phyloP scores from a whole-genome alignment of 345 rosid species.

The Populus ilicifolia region DNA sequence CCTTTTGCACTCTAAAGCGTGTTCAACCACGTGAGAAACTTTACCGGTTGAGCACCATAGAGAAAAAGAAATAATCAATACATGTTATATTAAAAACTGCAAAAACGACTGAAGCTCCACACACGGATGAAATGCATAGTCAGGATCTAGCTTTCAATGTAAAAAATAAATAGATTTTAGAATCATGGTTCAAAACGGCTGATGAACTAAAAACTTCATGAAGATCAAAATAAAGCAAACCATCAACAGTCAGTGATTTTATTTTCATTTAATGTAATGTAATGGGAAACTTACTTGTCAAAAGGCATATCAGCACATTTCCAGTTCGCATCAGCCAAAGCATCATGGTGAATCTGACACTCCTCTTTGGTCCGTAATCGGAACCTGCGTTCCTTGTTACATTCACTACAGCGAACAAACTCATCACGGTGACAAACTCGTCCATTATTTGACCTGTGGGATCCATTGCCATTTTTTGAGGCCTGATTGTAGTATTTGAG shows the following conservation, averaged over 20 bases:
- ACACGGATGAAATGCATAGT: neutral
- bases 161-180: neutral
- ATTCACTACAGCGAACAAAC: slow-evolving; percentile 64
- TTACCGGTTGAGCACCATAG: neutral
- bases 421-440: slow-evolving; percentile 82
- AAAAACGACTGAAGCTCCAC: neutral
- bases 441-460: slow-evolving; percentile 62
- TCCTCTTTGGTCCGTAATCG: slow-evolving; percentile 71
- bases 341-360: slow-evolving; percentile 83
- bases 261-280: neutral
- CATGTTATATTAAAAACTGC: neutral
- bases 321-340: slow-evolving; percentile 70
- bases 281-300: slow-evolving; percentile 53
- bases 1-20: neutral
- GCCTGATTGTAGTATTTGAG: slow-evolving; percentile 84
- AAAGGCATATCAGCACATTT: slow-evolving; percentile 68
- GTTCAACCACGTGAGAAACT: neutral
- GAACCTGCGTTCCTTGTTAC: slow-evolving; percentile 86
- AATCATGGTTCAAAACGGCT: neutral
- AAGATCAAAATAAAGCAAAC: neutral
- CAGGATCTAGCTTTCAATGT: neutral
- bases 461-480: slow-evolving; percentile 55
- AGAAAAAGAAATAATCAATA: neutral
- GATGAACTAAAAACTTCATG: neutral
- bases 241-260: neutral